Evolutionary conservation across 257 asterid genomes (phyloP).

Genomic region (Solanum tacnaense): DNA sequence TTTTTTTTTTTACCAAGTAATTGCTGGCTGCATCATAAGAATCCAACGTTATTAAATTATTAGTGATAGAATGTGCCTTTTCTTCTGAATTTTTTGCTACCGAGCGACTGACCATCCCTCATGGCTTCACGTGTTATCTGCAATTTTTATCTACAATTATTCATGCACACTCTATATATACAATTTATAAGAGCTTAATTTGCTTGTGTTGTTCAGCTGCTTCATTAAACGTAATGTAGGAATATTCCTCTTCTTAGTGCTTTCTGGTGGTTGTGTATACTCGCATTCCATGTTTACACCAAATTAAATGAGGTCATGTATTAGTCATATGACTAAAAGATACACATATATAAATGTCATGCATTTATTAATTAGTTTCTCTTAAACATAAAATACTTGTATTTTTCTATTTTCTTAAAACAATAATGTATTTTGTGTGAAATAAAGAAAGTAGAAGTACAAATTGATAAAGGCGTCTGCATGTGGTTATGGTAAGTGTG

Average conservation of each 20-base stretch:
- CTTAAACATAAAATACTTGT: not conserved
- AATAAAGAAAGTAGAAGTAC: not conserved
- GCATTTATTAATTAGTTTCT: not conserved
- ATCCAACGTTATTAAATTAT: constrained; percentile 29
- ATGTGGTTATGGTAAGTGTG: constrained; percentile 6
- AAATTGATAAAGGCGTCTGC: not conserved
- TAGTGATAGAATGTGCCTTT: constrained; percentile 16
- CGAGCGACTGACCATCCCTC: constrained; percentile 32
- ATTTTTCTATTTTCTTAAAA: not conserved
- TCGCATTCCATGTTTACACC: not conserved
- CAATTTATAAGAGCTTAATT: not conserved
- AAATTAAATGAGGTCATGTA: not conserved
- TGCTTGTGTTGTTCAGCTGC: not conserved
- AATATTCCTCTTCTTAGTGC: not conserved
- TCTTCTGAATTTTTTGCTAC: not conserved
- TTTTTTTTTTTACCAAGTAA: not conserved
- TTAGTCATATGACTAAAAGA: not conserved
- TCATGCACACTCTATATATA: not conserved
- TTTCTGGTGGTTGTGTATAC: not conserved
- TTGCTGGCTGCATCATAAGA: constrained; percentile 7
- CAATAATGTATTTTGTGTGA: not conserved
- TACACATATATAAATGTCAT: not conserved
- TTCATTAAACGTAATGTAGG: not conserved
- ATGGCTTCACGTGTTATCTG: constrained; percentile 75
- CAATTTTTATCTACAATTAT: not conserved